phyloP scores from a whole-genome alignment of 2,329 filamentous ascomycete genomes.

The Chrysosporium queenslandicum region DNA sequence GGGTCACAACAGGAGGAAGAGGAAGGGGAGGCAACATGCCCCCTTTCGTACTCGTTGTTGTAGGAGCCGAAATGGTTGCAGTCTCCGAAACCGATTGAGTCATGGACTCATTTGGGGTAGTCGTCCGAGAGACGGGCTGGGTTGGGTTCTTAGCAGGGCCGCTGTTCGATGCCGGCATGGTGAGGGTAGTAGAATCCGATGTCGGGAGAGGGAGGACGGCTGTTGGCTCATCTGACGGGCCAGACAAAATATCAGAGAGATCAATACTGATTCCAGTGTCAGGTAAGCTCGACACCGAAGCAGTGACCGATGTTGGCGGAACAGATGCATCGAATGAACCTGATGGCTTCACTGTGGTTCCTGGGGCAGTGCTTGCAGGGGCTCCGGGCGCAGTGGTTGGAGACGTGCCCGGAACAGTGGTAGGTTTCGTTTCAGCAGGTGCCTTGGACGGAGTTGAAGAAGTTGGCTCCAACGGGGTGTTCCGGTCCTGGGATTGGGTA shows the following conservation, averaged over 20 bases:
- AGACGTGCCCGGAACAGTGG: neutral
- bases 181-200: neutral
- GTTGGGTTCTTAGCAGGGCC: neutral
- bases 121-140: neutral
- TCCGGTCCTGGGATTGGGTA: neutral
- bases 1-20: neutral
- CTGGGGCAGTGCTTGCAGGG: neutral
- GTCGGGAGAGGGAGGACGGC: neutral
- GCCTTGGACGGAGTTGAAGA: neutral
- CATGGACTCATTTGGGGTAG: neutral
- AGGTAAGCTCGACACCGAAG: neutral
- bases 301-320: neutral
- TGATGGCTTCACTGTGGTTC: neutral
- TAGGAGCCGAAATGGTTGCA: neutral
- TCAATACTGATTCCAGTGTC: conserved; percentile 6
- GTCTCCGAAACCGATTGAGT: neutral
- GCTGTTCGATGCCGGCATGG: neutral
- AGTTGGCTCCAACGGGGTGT: neutral
- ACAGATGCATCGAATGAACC: neutral
- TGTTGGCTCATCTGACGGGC: neutral
- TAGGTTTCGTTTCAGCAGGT: neutral
- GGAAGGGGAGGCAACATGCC: neutral
- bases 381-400: neutral
- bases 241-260: conserved; percentile 8
- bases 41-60: neutral